A percentile compares a stretch with the other conserved stretches of the same genome.
phyloP scores from a whole-genome alignment of 2,329 filamentous ascomycete genomes.

The Alternaria infectoria region DNA sequence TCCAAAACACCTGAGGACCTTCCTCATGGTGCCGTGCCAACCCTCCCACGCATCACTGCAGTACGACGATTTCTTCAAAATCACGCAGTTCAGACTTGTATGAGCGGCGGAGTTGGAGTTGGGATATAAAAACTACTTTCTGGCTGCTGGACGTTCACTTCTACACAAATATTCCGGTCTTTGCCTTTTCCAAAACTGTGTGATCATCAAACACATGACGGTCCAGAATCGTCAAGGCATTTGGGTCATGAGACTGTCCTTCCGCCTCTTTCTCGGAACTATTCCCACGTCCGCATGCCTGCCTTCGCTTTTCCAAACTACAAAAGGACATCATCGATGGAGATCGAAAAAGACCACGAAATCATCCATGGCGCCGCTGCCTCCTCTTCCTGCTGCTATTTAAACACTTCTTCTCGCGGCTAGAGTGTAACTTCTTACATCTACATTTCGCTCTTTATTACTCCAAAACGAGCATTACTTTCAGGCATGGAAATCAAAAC shows the following conservation, averaged over 20 bases:
- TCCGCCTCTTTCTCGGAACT: neutral
- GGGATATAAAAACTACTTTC: neutral
- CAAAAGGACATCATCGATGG: neutral
- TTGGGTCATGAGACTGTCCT: neutral
- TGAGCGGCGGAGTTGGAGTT: neutral
- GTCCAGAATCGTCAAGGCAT: too few relatives aligned
- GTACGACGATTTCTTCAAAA: neutral
- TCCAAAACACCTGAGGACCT: too few relatives aligned
- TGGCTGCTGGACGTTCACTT: neutral
- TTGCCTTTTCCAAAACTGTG: neutral
- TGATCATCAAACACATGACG: too few relatives aligned
- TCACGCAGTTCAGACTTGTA: too few relatives aligned
- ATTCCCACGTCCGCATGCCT: neutral
- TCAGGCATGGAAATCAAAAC: neutral
- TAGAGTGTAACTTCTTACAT: neutral
- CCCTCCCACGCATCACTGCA: neutral
- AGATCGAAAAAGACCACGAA: neutral
- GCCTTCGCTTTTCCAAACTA: neutral
- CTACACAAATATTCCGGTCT: neutral
- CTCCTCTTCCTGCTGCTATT: neutral
- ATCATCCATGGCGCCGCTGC: neutral
- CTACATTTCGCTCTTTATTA: neutral
- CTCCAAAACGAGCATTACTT: fast-evolving
- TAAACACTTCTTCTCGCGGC: neutral
- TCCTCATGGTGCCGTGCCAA: neutral